Evolutionary conservation across 352 stramenopile species (phyloP), one percentile per base, ranked within the genome.

Genomic region (Globisporangium lucens): DNA sequence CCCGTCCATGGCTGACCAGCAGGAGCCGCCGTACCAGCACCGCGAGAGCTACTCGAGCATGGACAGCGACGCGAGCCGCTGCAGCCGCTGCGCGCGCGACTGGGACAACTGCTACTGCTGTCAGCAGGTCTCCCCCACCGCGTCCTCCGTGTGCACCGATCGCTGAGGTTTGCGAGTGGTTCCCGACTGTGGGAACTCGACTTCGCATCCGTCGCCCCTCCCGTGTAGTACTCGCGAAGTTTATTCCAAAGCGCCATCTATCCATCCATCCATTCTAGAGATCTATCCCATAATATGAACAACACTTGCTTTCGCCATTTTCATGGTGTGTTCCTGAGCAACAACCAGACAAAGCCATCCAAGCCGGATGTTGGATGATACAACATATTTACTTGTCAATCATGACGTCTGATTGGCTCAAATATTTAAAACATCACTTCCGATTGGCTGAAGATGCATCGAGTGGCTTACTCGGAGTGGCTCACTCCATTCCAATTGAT

Each of bases 51-150:
- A 60, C 27, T 80, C 77, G 0, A 83, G 84, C 65, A 74, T 70
- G n/a, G 83, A 76, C 43, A 92, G 84, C 63, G 78, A 89, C 59
- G 65, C 75, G 57, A 91, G 82, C 64, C 82, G 80, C 49, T 91
- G 82, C 68, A 91, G 82, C 67, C 85, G 81, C 24, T 93, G 85
- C 60, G 74, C 87, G 2, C 75, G 75, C 52, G 73, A 85, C 41
- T 93, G 85, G 85, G 82, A 91, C 72, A 78, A 82, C 53, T 93
- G 85, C 73, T 89, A 82, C 49, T 93, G 85, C 68, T 90, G 81
- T 46, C 82, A 93, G 73, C 79, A 90, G 75, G 63, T 89, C 29
- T 92, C 84, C 33, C 82, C 84, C 8, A 83, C 82, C 1, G 79
- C 75, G 2, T 92, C 82, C 20, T 92, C 82, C 1, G 80, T 76